phyloP scores from a whole-genome alignment of 176 grass and related monocot genomes.

The Phoenix dactylifera region DNA sequence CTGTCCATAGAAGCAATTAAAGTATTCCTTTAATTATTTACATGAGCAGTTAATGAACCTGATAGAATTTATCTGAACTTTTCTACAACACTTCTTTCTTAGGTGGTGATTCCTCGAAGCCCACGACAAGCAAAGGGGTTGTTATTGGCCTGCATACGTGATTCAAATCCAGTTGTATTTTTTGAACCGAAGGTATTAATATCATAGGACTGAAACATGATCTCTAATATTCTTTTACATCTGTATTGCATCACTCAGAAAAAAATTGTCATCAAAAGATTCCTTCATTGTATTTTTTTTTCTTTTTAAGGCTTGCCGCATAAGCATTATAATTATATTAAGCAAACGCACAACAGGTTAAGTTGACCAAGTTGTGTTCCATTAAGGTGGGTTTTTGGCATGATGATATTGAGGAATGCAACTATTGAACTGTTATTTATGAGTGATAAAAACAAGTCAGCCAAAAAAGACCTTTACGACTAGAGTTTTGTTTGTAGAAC shows the following conservation, averaged over 20 bases:
- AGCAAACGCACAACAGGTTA: no score
- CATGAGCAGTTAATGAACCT: no score
- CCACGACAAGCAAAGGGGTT: constrained; percentile 85
- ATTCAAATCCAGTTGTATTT: constrained; percentile 90
- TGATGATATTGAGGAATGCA: no score
- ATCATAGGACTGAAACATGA: background rate
- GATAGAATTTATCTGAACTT: background rate
- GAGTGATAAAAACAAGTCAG: no score
- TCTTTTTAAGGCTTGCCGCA: no score
- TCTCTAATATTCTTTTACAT: background rate
- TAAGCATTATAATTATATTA: no score
- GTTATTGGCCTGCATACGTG: constrained; percentile 75
- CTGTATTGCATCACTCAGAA: background rate
- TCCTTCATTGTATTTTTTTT: background rate
- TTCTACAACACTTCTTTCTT: constrained; percentile 13
- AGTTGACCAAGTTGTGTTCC: no score
- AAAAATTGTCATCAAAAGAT: background rate
- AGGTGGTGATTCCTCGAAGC: constrained; percentile 91
- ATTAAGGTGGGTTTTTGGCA: no score
- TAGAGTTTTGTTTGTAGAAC: no score
- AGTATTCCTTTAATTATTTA: background rate
- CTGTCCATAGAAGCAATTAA: background rate
- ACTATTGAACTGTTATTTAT: no score
- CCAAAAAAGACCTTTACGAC: no score
- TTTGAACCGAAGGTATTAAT: constrained; percentile 83